These are phyloP conservation scores for Pulveroboletus frians DNA, from an alignment of 768 basidiomycete genomes.

Conservation along the genomic window DNA sequence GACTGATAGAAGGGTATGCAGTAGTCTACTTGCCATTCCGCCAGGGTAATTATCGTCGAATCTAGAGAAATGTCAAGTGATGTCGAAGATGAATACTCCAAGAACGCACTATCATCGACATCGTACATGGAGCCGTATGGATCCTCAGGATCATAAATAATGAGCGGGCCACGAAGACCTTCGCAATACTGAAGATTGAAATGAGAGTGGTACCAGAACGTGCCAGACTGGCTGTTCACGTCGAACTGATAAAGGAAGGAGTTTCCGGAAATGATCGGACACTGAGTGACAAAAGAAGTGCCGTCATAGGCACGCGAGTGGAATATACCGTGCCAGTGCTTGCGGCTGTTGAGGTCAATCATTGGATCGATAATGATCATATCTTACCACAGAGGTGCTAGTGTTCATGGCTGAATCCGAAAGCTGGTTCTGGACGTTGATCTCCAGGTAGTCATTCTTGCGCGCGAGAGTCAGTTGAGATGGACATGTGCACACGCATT, in stretches of 20 bases:
- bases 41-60: constrained; percentile 36
- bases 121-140: constrained; percentile 32
- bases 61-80: constrained; percentile 16
- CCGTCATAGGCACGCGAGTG: constrained; percentile 43
- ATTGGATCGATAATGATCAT: background rate
- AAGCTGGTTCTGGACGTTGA: constrained; percentile 40
- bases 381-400: constrained; percentile 37
- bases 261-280: constrained; percentile 37
- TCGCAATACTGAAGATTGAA: constrained; percentile 51
- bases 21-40: constrained; percentile 31
- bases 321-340: constrained; percentile 47
- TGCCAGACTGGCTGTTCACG: constrained; percentile 27
- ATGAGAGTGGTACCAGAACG: constrained; percentile 49
- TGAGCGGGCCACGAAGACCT: constrained; percentile 45
- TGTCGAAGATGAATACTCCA: background rate
- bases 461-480: background rate
- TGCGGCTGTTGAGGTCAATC: background rate
- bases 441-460: constrained; percentile 36
- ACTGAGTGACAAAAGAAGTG: constrained; percentile 42
- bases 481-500: background rate
- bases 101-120: constrained; percentile 31
- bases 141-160: constrained; percentile 41
- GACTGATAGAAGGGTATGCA: background rate
- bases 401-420: constrained; percentile 35
- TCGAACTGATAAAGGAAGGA: constrained; percentile 38